Percentiles rank a stretch among this genome's conserved stretches.
Conservation (phyloP, 2,329 filamentous ascomycete species). For the Penicillium sp. region DNA sequence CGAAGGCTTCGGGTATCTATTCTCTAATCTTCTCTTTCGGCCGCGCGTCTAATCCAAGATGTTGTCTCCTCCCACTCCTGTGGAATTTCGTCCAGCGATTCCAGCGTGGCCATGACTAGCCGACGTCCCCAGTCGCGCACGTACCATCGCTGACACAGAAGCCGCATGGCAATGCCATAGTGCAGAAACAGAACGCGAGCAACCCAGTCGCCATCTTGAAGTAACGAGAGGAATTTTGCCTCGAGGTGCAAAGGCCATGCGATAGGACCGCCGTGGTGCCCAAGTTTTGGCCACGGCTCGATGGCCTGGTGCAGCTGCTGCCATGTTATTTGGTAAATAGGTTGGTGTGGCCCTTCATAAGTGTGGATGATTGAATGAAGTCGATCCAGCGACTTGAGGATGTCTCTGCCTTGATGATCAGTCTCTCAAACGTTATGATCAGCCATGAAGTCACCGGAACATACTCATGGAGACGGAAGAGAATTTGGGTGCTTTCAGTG, state of each 20-base stretch:
- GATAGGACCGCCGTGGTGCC: slow-evolving; percentile 30
- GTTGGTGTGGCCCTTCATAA: slow-evolving; percentile 11
- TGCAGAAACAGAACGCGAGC: slow-evolving; percentile 32
- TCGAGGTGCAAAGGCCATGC: slow-evolving; percentile 32
- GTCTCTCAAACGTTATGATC: background rate
- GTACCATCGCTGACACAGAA: slow-evolving; percentile 35
- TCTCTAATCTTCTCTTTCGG: slow-evolving; percentile 17
- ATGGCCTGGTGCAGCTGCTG: slow-evolving; percentile 26
- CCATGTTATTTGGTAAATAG: slow-evolving; percentile 27
- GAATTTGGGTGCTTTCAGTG: slow-evolving; percentile 1
- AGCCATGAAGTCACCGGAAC: background rate
- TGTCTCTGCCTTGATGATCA: slow-evolving; percentile 16
- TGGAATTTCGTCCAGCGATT: slow-evolving; percentile 26
- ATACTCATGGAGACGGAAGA: slow-evolving; percentile 22
- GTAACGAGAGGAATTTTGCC: slow-evolving; percentile 24
- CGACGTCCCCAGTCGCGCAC: slow-evolving; percentile 33
- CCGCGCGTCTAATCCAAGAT: slow-evolving; percentile 27
- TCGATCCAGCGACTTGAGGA: slow-evolving; percentile 25
- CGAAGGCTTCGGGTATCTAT: background rate
- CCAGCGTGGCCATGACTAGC: slow-evolving; percentile 29
- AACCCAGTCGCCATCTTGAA: slow-evolving; percentile 32
- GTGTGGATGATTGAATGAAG: slow-evolving; percentile 20
- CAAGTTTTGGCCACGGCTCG: slow-evolving; percentile 29
- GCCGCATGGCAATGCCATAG: slow-evolving; percentile 31
- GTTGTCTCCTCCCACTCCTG: slow-evolving; percentile 28